These are phyloP conservation scores for Ciborinia camelliae DNA, from an alignment of 2,329 filamentous ascomycete genomes.

Conservation along the genomic window DNA sequence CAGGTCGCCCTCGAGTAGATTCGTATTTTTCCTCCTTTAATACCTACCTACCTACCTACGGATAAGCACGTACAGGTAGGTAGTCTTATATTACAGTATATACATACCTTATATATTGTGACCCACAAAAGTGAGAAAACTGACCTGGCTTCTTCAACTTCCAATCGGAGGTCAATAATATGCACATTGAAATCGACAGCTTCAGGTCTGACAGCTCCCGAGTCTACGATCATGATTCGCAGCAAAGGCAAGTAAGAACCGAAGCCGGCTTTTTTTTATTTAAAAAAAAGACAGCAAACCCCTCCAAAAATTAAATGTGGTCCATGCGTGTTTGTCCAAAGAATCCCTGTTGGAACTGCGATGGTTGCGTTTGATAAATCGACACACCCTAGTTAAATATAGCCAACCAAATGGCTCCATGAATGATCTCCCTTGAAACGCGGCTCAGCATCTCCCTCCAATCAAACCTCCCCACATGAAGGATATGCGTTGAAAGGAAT, in stretches of 20 bases:
- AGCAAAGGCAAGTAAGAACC: conserved; percentile 4
- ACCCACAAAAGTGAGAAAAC: conserved; percentile 4
- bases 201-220: conserved; percentile 7
- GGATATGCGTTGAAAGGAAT: conserved; percentile 15
- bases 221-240: conserved; percentile 1
- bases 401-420: conserved; percentile 17
- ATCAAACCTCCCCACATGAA: conserved; percentile 22
- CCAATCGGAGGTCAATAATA: neutral
- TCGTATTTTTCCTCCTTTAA: neutral
- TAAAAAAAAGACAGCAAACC: conserved; percentile 6
- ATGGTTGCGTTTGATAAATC: conserved; percentile 17
- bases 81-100: neutral
- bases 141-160: neutral
- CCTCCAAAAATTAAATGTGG: conserved; percentile 11
- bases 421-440: conserved; percentile 25
- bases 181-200: conserved; percentile 2
- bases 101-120: neutral
- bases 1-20: neutral
- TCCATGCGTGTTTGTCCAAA: conserved; percentile 4
- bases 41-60: neutral
- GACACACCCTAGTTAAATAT: conserved; percentile 3
- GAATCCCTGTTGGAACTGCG: conserved; percentile 17
- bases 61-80: neutral
- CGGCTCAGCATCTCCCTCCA: conserved; percentile 24
- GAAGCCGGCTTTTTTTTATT: neutral